These are phyloP conservation scores for Skeletonema menzelii DNA, from an alignment of 108 stramenopile genomes.

Conservation along the genomic window DNA sequence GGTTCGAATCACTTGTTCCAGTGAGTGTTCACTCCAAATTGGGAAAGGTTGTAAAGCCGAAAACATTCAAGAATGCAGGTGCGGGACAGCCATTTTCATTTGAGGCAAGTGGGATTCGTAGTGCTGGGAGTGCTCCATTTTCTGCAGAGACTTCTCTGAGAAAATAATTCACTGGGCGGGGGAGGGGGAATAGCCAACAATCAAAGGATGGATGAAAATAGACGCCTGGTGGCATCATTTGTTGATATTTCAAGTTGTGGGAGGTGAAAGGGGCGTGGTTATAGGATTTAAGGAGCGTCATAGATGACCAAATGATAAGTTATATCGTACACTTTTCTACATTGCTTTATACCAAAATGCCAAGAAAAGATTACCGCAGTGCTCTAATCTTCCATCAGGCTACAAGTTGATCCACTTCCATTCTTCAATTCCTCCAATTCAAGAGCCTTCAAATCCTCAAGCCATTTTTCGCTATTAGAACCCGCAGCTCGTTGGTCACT, in stretches of 20 bases:
- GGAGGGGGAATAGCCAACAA: background rate
- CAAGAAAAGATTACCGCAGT: too few species aligned
- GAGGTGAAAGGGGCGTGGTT: background rate
- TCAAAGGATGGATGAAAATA: too few species aligned
- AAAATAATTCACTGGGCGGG: conserved; percentile 1
- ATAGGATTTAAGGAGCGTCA: background rate
- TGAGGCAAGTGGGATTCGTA: background rate
- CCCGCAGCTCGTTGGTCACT: background rate
- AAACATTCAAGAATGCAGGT: conserved; percentile 19
- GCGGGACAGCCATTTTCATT: conserved; percentile 25
- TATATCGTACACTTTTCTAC: background rate
- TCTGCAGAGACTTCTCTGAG: conserved; percentile 31
- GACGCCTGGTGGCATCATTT: too few species aligned
- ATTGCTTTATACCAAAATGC: too few species aligned
- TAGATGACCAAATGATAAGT: background rate
- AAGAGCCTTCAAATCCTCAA: conserved; percentile 12
- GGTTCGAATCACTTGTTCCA: conserved; percentile 34
- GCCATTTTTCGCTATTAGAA: conserved; percentile 5
- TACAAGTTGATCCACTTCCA: conserved; percentile 1
- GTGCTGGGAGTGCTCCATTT: conserved; percentile 4
- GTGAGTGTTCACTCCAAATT: conserved; percentile 19
- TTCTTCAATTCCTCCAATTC: background rate
- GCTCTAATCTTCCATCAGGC: conserved; percentile 32
- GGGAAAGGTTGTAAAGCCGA: conserved; percentile 25
- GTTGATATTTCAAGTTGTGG: too few species aligned